Evolutionary conservation across 352 stramenopile species (phyloP).

Genomic region (Saprolegnia parasitica): DNA sequence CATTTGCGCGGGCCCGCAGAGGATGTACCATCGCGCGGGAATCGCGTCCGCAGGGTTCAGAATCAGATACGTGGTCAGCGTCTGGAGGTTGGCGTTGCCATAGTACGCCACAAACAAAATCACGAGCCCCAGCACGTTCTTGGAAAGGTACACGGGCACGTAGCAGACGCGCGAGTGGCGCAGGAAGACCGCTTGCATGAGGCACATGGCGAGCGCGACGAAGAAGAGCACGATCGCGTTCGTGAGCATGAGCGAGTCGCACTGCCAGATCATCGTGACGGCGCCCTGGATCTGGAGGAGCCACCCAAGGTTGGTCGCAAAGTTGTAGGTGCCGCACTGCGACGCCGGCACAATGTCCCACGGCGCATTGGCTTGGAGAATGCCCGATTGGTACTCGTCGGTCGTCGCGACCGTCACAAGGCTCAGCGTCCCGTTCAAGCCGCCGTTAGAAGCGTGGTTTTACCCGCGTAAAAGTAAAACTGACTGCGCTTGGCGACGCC

Average conservation of each 20-base stretch:
- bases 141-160: constrained; percentile 31
- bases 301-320: constrained; percentile 28
- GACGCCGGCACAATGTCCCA: constrained; percentile 30
- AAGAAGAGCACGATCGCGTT: constrained; percentile 32
- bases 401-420: constrained; percentile 28
- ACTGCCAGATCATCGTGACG: constrained; percentile 30
- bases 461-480: constrained; percentile 31
- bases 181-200: constrained; percentile 29
- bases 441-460: constrained; percentile 16
- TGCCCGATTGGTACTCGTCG: constrained; percentile 31
- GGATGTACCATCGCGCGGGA: constrained; percentile 8
- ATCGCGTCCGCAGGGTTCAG: constrained; percentile 27
- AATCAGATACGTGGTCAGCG: constrained; percentile 31
- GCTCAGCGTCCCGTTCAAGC: constrained; percentile 10
- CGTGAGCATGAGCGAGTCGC: constrained; percentile 29
- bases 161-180: constrained; percentile 24
- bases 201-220: constrained; percentile 19
- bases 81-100: constrained; percentile 31
- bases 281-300: constrained; percentile 29
- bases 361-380: constrained; percentile 30
- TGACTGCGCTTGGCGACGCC: constrained; percentile 23
- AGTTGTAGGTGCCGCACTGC: constrained; percentile 28
- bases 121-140: constrained; percentile 28
- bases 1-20: constrained; percentile 30
- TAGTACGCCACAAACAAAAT: constrained; percentile 30